Percentiles rank a stretch among this genome's conserved stretches.
Conservation (phyloP, 176 grass and related monocot genomes). For the Canna indica region DNA sequence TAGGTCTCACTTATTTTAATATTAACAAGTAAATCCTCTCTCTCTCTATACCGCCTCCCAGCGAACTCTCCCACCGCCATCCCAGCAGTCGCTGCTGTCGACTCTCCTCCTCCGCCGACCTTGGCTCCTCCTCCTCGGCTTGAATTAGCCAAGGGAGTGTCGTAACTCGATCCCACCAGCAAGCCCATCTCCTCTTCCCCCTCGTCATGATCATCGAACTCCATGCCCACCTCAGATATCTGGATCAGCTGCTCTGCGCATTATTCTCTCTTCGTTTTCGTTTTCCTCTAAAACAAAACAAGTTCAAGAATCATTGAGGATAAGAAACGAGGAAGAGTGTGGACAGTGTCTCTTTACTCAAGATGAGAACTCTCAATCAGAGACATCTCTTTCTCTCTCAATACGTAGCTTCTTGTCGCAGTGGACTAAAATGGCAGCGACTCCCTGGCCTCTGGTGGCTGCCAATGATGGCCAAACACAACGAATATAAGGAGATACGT, state of each 20-base stretch:
- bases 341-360: background rate
- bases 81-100: background rate
- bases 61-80: background rate
- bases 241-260: background rate
- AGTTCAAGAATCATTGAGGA: background rate
- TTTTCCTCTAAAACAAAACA: background rate
- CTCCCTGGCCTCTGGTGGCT: background rate
- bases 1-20: no score
- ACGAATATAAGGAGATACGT: no score
- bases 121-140: background rate
- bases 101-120: slow-evolving; percentile 1
- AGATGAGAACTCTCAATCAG: background rate
- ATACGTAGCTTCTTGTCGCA: background rate
- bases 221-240: background rate
- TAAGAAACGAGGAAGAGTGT: background rate
- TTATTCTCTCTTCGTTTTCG: background rate
- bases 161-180: slow-evolving; percentile 4
- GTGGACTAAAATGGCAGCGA: background rate
- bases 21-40: no score
- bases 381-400: background rate
- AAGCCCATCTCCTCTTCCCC: slow-evolving; percentile 7
- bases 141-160: background rate
- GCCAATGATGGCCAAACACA: background rate
- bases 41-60: no score
- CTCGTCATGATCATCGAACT: slow-evolving; percentile 3